Conservation (phyloP, 1,284 basidiomycete genomes). For the Flammula alnicola region DNA sequence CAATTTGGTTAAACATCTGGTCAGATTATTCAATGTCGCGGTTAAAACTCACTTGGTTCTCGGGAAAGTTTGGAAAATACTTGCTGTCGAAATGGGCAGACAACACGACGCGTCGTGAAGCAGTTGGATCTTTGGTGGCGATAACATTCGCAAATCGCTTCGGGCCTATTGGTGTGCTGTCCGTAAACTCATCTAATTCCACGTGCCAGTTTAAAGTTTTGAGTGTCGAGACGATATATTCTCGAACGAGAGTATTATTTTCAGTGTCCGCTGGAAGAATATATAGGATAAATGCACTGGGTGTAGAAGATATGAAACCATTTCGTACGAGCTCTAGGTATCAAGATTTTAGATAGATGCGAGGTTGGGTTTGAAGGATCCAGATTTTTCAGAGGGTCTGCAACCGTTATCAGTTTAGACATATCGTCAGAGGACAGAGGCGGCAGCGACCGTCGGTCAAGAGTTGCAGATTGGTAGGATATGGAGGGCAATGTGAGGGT, state of each 20-base stretch:
- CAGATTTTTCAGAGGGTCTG: constrained; percentile 69
- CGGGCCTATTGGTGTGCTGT: constrained; percentile 82
- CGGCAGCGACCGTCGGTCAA: constrained; percentile 49
- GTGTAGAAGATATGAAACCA: not conserved
- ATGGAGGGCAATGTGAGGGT: constrained; percentile 25
- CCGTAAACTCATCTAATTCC: constrained; percentile 81
- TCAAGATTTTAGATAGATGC: constrained; percentile 81
- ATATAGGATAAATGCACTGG: not conserved
- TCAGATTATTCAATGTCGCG: not conserved
- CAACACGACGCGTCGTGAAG: constrained; percentile 82
- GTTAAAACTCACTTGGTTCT: constrained; percentile 74
- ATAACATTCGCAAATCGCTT: constrained; percentile 91
- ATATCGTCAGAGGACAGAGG: constrained; percentile 58
- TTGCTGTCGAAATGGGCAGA: constrained; percentile 98
- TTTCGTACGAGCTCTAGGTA: constrained; percentile 79
- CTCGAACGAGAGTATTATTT: constrained; percentile 79
- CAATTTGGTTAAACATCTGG: constrained; percentile 8
- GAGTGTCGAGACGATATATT: constrained; percentile 76
- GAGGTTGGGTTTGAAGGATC: constrained; percentile 67
- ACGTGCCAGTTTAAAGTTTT: constrained; percentile 82
- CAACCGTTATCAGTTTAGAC: constrained; percentile 50
- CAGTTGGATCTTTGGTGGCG: constrained; percentile 91
- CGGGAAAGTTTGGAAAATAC: constrained; percentile 75
- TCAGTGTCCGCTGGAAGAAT: constrained; percentile 62
- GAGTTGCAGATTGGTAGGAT: constrained; percentile 34